Percentiles rank a stretch among this genome's conserved stretches.
Conservation (phyloP, 1,284 basidiomycete species). For the Cryptococcus maquisensis region DNA sequence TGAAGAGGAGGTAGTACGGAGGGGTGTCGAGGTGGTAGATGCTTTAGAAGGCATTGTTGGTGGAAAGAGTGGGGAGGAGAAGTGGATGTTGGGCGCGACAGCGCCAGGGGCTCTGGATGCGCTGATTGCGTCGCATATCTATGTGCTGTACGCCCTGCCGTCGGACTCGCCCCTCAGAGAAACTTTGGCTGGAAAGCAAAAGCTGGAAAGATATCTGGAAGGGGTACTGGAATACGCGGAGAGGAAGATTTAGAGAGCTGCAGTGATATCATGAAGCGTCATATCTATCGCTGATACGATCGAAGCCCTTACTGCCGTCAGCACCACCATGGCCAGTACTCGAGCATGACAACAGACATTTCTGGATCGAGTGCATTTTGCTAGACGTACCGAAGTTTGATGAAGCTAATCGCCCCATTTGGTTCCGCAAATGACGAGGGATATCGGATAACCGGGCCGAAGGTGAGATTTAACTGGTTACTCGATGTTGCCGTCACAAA, state of each 20-base stretch:
- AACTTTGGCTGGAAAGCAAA: constrained; percentile 15
- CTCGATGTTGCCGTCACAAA: too few relatives aligned
- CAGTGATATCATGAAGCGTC: too few relatives aligned
- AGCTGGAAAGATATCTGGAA: constrained; percentile 30
- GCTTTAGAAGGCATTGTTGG: constrained; percentile 19
- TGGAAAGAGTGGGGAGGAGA: not conserved
- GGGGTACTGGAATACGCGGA: constrained; percentile 16
- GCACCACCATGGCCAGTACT: too few relatives aligned
- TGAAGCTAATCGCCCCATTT: too few relatives aligned
- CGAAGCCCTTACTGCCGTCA: too few relatives aligned
- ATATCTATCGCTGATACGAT: too few relatives aligned
- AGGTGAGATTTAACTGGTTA: too few relatives aligned
- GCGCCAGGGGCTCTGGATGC: constrained; percentile 46
- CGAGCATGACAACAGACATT: too few relatives aligned
- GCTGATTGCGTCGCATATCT: constrained; percentile 42
- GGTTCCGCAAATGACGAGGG: too few relatives aligned
- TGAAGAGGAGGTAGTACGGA: constrained; percentile 13
- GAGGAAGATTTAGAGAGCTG: not conserved
- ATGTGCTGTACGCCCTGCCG: constrained; percentile 31
- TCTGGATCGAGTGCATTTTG: too few relatives aligned
- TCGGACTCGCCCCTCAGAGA: constrained; percentile 16
- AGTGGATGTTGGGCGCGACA: constrained; percentile 37
- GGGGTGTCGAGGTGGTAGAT: constrained; percentile 29
- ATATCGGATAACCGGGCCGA: too few relatives aligned
- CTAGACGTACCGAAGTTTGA: too few relatives aligned